These are phyloP conservation scores for Elaeagnus macrophylla DNA, from an alignment of 306 rosid species.

Conservation along the genomic window DNA sequence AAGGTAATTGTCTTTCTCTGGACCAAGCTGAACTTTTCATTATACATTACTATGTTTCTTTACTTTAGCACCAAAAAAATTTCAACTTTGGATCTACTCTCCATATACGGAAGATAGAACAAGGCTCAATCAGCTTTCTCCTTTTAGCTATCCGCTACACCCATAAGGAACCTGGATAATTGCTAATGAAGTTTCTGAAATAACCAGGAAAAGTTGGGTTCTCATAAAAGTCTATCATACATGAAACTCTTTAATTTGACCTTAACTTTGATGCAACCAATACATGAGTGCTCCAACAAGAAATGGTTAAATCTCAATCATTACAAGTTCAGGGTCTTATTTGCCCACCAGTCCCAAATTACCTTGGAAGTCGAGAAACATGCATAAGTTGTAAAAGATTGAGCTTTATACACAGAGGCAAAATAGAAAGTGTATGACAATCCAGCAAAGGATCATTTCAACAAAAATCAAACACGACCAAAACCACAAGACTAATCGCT, in stretches of 20 bases:
- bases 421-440: conserved; percentile 7
- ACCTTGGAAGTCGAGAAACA: neutral
- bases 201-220: conserved; percentile 8
- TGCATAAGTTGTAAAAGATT: conserved; percentile 7
- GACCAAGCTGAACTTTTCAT: too few species aligned
- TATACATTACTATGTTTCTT: too few species aligned
- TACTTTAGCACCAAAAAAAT: too few species aligned
- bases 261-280: conserved; percentile 14
- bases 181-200: neutral
- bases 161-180: neutral
- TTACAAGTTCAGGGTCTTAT: conserved; percentile 8
- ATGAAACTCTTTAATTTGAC: conserved; percentile 13
- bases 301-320: neutral
- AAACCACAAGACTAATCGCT: conserved; percentile 12
- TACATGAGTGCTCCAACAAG: neutral
- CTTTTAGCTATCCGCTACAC: neutral
- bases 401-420: conserved; percentile 8
- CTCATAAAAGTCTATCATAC: conserved; percentile 1
- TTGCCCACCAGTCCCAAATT: conserved; percentile 1
- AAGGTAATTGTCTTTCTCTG: too few species aligned
- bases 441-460: conserved; percentile 1
- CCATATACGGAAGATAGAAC: neutral
- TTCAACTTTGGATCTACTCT: neutral
- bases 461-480: conserved; percentile 3
- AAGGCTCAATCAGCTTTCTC: neutral